These are phyloP conservation scores for Saussurea involucrata DNA, from an alignment of 129 eudicot genomes.

Conservation along the genomic window DNA sequence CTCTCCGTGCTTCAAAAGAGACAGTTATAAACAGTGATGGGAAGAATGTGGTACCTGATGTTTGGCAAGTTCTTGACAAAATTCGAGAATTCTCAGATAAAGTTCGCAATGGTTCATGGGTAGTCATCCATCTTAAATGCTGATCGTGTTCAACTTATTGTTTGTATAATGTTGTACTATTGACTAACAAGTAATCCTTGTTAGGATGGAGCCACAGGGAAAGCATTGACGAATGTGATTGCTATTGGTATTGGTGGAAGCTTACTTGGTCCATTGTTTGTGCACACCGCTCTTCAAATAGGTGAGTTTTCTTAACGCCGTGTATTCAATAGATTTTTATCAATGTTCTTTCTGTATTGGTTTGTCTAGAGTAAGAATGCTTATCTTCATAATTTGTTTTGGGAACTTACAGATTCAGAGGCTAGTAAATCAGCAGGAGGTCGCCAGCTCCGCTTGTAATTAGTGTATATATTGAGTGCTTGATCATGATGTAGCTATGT, in stretches of 20 bases:
- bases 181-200: slow-evolving; percentile 5
- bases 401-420: slow-evolving; percentile 63
- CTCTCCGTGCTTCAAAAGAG: slow-evolving; percentile 95
- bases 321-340: background rate
- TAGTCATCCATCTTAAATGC: slow-evolving; percentile 21
- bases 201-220: slow-evolving; percentile 96
- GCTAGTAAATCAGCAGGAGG: slow-evolving; percentile 75
- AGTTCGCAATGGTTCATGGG: slow-evolving; percentile 97
- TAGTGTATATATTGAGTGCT: background rate
- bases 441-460: slow-evolving; percentile 92
- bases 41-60: slow-evolving; percentile 95
- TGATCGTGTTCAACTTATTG: background rate
- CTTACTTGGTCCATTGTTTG: slow-evolving; percentile 95
- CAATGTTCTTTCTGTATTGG: background rate
- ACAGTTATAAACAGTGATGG: slow-evolving; percentile 81
- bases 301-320: slow-evolving; percentile 35
- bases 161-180: background rate
- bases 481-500: background rate
- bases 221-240: slow-evolving; percentile 72
- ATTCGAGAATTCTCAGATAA: slow-evolving; percentile 84
- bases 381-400: background rate
- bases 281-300: slow-evolving; percentile 99
- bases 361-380: background rate
- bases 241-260: slow-evolving; percentile 98
- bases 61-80: slow-evolving; percentile 95